A percentile compares a stretch with the other conserved stretches of the same genome.
Conservation (phyloP, 768 basidiomycete genomes). For the Fomitopsis pulvina region DNA sequence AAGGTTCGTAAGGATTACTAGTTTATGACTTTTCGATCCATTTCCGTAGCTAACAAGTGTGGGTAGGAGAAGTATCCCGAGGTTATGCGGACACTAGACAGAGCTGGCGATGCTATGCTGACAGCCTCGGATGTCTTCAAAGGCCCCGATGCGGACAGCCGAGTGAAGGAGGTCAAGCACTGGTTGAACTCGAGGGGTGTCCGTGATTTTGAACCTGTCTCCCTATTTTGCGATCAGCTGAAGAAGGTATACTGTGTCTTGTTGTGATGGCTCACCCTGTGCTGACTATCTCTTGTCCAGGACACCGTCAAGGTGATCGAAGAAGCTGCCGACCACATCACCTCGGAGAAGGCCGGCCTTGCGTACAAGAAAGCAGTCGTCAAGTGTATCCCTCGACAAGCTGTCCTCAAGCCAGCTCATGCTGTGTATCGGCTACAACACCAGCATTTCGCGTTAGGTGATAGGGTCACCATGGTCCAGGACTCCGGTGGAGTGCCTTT, state of each 20-base stretch:
- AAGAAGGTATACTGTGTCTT: conserved; percentile 58
- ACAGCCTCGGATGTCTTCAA: conserved; percentile 56
- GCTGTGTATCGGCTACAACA: conserved; percentile 85
- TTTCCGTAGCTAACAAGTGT: background rate
- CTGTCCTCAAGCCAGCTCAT: conserved; percentile 89
- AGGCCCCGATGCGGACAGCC: conserved; percentile 54
- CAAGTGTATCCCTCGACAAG: conserved; percentile 87
- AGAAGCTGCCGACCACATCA: conserved; percentile 62
- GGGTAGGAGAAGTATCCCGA: conserved; percentile 73
- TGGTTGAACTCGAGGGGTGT: conserved; percentile 90
- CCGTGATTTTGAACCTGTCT: conserved; percentile 86
- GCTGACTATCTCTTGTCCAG: conserved; percentile 28
- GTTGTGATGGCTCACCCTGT: background rate
- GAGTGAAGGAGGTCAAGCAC: conserved; percentile 66
- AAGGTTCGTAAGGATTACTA: conserved; percentile 39
- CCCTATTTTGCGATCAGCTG: conserved; percentile 87
- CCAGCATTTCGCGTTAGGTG: conserved; percentile 82
- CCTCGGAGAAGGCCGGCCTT: conserved; percentile 47
- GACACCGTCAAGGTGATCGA: conserved; percentile 78
- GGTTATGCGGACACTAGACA: conserved; percentile 67
- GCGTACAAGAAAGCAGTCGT: conserved; percentile 90
- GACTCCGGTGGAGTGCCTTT: conserved; percentile 92
- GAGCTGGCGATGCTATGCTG: conserved; percentile 70
- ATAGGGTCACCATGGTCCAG: conserved; percentile 93
- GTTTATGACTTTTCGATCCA: background rate